Base-by-base conservation (phyloP, 176 grass and related monocot genomes). In the Phoenix dactylifera region DNA sequence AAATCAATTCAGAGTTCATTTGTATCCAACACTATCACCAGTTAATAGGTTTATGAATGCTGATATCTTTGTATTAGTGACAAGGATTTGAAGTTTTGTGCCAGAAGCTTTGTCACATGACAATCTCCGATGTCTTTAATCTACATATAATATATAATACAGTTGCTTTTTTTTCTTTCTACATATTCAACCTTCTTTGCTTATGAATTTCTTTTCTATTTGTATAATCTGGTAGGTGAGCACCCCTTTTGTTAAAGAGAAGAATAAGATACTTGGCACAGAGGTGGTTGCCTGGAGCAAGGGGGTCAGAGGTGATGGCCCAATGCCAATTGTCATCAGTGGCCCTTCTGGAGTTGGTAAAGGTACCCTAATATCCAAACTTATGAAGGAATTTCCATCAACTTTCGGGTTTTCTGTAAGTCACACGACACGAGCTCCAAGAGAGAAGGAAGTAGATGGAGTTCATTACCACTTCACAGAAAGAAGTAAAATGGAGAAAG, bases 291-390 rank as follows among this genome's bases (percentile, higher is more conserved):
- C 85, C 5, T 92, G 93, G 93, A 91, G 80, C 73, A 98, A 89
- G 63, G 87, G 87, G 29, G 82, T 82, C 16, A 54, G 80, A 0
- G 76, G 81, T 1, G 57, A 77, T 18, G 81, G 75, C 15, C 93
- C 80, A 70, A 98, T 83, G 54, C 93, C 93, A 6, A 74, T 98
- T 39, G 93, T 92, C 18, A 92, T 98, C 62, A 92, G 87, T 69
- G 93, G 93, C 0, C 93, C 93, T 59, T 98, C 93, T 74, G 93
- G 93, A 62, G 93, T 98, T 65, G 93, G 87, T 73, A 98, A 98
- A 87, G 93, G 93, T 52, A 98, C 93, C 3, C 26, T 98, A 66
- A 98, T 98, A 57, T 72, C 84, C 72, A 98, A 92, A 74, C 66
- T 98, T 26, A 98, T 98, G 87, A 73, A 91, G 67, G 87, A 92